Percentiles rank a stretch among this genome's conserved stretches.
Conservation (phyloP, 2,329 filamentous ascomycete genomes). For the Fusarium chuoi region DNA sequence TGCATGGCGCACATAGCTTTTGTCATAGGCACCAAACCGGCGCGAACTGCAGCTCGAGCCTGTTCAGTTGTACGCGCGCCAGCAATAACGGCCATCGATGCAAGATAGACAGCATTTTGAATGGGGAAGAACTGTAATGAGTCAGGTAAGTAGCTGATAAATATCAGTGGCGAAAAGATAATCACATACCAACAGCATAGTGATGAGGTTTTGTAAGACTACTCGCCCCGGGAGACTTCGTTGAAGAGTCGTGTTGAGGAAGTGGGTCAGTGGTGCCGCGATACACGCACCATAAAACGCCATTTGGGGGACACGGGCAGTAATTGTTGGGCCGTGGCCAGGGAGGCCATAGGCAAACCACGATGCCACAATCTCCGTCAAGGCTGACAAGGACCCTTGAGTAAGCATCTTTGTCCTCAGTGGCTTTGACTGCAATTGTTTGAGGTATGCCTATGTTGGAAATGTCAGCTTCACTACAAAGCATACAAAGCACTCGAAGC, state of each 20-base stretch:
- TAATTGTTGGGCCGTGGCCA: constrained; percentile 16
- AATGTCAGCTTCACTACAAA: not conserved
- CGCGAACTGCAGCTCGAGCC: constrained; percentile 1
- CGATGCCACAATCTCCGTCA: constrained; percentile 17
- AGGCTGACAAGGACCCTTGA: constrained; percentile 5
- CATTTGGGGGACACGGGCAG: constrained; percentile 23
- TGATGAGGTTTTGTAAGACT: not conserved
- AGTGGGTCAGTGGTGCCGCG: constrained; percentile 17
- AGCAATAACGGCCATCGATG: constrained; percentile 23
- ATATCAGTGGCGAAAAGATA: fast-evolving
- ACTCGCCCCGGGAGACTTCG: not conserved
- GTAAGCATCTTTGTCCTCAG: constrained; percentile 21
- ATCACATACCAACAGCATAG: constrained; percentile 3
- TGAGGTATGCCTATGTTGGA: constrained; percentile 7
- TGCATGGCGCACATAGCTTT: constrained; percentile 20
- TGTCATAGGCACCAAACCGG: constrained; percentile 10
- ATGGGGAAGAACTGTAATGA: constrained; percentile 14
- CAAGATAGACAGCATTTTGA: constrained; percentile 18
- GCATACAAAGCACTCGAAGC: not conserved
- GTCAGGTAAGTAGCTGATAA: not conserved
- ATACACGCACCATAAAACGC: constrained; percentile 22
- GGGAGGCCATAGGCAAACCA: constrained; percentile 13
- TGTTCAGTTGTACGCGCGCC: constrained; percentile 18
- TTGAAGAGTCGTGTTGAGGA: constrained; percentile 9
- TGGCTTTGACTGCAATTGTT: constrained; percentile 17